These are phyloP conservation scores for Thamnidium elegans DNA, from an alignment of 192 early-diverging fungal genomes.

Conservation along the genomic window DNA sequence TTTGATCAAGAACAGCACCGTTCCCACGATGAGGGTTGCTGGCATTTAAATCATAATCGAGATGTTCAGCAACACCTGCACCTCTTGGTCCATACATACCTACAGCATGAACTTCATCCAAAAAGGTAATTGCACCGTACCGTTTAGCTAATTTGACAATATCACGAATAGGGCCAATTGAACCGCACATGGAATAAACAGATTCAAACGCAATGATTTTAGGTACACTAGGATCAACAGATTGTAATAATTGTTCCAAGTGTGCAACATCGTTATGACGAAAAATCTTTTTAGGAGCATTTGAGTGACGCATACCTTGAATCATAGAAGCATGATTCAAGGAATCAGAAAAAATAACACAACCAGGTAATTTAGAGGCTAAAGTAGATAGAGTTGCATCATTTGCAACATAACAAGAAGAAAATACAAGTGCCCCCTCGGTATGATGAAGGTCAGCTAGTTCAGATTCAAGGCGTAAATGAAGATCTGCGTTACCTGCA, in stretches of 20 bases:
- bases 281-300: constrained; percentile 86
- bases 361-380: constrained; percentile 82
- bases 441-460: constrained; percentile 92
- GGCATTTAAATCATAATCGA: constrained; percentile 75
- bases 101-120: constrained; percentile 99
- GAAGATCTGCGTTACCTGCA: constrained; percentile 95
- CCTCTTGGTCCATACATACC: constrained; percentile 96
- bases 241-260: constrained; percentile 80
- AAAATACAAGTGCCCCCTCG: constrained; percentile 88
- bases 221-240: constrained; percentile 77
- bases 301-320: constrained; percentile 92
- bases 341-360: constrained; percentile 92
- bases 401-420: constrained; percentile 97
- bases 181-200: constrained; percentile 97
- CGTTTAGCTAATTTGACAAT: constrained; percentile 87
- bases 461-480: constrained; percentile 88
- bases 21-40: constrained; percentile 41
- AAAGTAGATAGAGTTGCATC: constrained; percentile 93
- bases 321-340: constrained; percentile 99
- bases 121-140: constrained; percentile 95
- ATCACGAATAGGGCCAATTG: constrained; percentile 87
- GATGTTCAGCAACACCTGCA: constrained; percentile 92
- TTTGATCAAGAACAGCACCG: constrained; percentile 72
- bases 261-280: constrained; percentile 90
- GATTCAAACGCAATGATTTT: constrained; percentile 97